Conservation (phyloP, 1,139 yeast species). For the Nakaseomyces nivariensis region DNA sequence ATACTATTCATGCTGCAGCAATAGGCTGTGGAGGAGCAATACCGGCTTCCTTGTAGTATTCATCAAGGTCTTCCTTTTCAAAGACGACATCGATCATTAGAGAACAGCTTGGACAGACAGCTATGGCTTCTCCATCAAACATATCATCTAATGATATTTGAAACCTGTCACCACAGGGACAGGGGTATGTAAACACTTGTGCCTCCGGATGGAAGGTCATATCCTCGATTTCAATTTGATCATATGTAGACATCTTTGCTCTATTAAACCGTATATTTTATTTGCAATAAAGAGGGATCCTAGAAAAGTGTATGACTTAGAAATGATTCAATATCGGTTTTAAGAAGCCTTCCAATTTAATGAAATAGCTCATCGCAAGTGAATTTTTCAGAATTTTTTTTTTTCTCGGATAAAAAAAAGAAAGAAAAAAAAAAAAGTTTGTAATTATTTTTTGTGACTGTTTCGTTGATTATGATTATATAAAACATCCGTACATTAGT, state of each 20-base stretch:
- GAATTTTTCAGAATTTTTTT: not conserved
- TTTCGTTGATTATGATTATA: not conserved
- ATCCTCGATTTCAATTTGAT: conserved; percentile 94
- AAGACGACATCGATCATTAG: conserved; percentile 86
- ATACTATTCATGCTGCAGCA: conserved; percentile 5
- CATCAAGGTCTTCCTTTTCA: conserved; percentile 47
- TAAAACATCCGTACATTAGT: not conserved
- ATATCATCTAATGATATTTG: conserved; percentile 81
- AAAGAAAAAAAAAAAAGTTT: not conserved
- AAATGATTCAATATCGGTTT: no score
- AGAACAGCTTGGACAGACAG: conserved; percentile 95
- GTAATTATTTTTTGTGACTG: not conserved
- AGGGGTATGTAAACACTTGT: conserved; percentile 83
- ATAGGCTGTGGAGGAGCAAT: conserved; percentile 22
- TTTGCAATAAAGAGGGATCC: no score
- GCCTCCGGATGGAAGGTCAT: conserved; percentile 78
- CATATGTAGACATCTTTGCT: conserved; percentile 50
- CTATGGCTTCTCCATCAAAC: conserved; percentile 84
- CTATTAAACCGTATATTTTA: no score
- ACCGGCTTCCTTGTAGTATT: conserved; percentile 33
- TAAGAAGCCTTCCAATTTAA: no score
- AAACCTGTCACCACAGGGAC: conserved; percentile 96
- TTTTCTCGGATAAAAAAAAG: not conserved
- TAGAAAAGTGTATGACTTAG: no score
- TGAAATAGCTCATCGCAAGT: not conserved